These are phyloP conservation scores for Ogataea pilisensis DNA, from an alignment of 805 yeast species.

Conservation along the genomic window DNA sequence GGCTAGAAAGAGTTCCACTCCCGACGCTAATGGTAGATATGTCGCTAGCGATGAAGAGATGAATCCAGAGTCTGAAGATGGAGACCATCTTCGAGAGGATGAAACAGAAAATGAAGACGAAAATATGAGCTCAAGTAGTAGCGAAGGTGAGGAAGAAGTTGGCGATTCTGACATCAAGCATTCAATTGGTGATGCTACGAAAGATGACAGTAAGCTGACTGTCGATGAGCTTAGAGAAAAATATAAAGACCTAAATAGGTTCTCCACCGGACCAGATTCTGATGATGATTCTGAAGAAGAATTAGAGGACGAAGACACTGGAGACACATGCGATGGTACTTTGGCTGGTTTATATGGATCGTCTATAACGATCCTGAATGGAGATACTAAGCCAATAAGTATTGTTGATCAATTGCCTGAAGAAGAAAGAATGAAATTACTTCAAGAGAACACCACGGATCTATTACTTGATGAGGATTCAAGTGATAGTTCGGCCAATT, in stretches of 20 bases:
- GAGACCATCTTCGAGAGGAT: too few species aligned
- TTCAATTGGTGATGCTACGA: slow-evolving; percentile 15
- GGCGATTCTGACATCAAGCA: not conserved
- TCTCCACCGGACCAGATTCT: slow-evolving; percentile 11
- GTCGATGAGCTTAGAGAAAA: slow-evolving; percentile 54
- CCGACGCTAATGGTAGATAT: slow-evolving; percentile 18
- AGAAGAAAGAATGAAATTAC: slow-evolving; percentile 18
- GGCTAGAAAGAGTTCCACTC: slow-evolving; percentile 36
- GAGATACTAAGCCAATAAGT: slow-evolving; percentile 7
- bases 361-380: slow-evolving; percentile 7
- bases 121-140: slow-evolving; percentile 10
- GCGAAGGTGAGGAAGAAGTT: slow-evolving; percentile 6
- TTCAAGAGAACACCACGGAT: slow-evolving; percentile 16
- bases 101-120: slow-evolving; percentile 25
- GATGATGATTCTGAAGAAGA: slow-evolving; percentile 20
- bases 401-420: slow-evolving; percentile 27
- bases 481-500: slow-evolving; percentile 12
- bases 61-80: too few species aligned
- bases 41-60: slow-evolving; percentile 21
- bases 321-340: not conserved
- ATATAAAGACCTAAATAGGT: slow-evolving; percentile 41
- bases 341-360: slow-evolving; percentile 34
- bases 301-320: slow-evolving; percentile 4
- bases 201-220: slow-evolving; percentile 46
- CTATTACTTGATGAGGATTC: slow-evolving; percentile 23